Percentiles rank a stretch among this genome's conserved stretches.
phyloP scores from a whole-genome alignment of 1,284 basidiomycete species.

The Irpex sp. region DNA sequence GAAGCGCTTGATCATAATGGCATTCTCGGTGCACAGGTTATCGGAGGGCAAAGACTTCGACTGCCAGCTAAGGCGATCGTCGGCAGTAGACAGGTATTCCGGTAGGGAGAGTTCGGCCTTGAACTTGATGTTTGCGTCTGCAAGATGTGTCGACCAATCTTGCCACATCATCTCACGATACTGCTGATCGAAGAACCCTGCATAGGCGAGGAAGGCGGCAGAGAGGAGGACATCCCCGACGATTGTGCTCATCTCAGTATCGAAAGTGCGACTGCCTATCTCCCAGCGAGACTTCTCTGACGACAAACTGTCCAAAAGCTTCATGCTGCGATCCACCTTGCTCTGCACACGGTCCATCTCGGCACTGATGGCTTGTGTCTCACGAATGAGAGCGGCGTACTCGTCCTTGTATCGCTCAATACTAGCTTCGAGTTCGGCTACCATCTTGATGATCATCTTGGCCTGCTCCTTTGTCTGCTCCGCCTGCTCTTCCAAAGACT shows the following conservation, averaged over 20 bases:
- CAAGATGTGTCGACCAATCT: conserved; percentile 87
- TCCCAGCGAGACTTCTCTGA: conserved; percentile 97
- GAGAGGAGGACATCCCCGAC: conserved; percentile 96
- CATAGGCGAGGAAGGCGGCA: conserved; percentile 94
- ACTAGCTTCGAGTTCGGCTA: conserved; percentile 88
- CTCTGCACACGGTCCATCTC: conserved; percentile 98
- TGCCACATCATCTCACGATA: conserved; percentile 98
- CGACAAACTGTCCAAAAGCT: conserved; percentile 88
- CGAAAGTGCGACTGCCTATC: conserved; percentile 91
- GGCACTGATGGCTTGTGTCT: conserved; percentile 94
- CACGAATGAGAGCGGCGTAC: conserved; percentile 94
- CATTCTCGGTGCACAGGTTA: conserved; percentile 95
- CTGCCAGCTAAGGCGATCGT: conserved; percentile 95
- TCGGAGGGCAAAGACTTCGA: conserved; percentile 92
- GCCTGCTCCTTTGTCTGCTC: conserved; percentile 93
- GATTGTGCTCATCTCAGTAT: conserved; percentile 98
- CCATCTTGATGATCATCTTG: conserved; percentile 84
- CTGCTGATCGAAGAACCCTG: conserved; percentile 98
- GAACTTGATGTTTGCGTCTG: conserved; percentile 88
- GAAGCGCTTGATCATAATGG: conserved; percentile 98
- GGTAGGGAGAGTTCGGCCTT: conserved; percentile 90
- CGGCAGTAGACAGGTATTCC: conserved; percentile 96
- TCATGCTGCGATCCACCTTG: conserved; percentile 97
- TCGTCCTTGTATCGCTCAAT: conserved; percentile 96
- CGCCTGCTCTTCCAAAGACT: conserved; percentile 88